Evolutionary conservation across 2,329 filamentous ascomycete genomes (phyloP).

Genomic region (Colletotrichum agaves): DNA sequence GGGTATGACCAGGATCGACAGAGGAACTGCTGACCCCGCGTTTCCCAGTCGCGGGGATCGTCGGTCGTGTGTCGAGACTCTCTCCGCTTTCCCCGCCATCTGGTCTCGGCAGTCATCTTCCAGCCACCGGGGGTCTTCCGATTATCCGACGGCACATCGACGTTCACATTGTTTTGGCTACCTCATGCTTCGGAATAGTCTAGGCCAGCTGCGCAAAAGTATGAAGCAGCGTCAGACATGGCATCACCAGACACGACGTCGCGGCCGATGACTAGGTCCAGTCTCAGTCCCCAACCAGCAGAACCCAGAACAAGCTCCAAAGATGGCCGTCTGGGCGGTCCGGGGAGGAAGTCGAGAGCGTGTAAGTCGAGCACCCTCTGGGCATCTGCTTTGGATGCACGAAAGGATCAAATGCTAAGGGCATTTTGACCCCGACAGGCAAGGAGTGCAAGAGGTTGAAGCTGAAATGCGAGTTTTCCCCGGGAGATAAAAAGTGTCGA

Average conservation of each 20-base stretch:
- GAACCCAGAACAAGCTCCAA: neutral
- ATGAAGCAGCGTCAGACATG: neutral
- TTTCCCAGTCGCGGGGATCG: neutral
- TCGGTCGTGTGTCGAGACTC: neutral
- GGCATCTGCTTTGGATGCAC: neutral
- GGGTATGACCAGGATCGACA: neutral
- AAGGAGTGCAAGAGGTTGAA: constrained; percentile 28
- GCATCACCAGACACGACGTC: neutral
- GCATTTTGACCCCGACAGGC: neutral
- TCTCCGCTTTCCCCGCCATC: neutral
- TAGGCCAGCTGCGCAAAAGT: neutral
- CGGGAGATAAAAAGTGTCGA: constrained; percentile 9
- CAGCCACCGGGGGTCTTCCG: neutral
- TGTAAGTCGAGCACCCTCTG: neutral
- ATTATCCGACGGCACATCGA: neutral
- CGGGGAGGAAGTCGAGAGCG: neutral
- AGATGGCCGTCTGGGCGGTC: neutral
- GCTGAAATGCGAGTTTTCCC: constrained; percentile 23
- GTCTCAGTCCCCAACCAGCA: no score
- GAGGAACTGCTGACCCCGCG: neutral
- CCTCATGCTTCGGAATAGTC: neutral
- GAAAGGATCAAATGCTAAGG: neutral
- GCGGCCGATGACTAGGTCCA: neutral
- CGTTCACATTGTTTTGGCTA: no score
- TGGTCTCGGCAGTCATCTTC: neutral